Conservation (phyloP, 257 asterid species). For the Petunia axillaris region DNA sequence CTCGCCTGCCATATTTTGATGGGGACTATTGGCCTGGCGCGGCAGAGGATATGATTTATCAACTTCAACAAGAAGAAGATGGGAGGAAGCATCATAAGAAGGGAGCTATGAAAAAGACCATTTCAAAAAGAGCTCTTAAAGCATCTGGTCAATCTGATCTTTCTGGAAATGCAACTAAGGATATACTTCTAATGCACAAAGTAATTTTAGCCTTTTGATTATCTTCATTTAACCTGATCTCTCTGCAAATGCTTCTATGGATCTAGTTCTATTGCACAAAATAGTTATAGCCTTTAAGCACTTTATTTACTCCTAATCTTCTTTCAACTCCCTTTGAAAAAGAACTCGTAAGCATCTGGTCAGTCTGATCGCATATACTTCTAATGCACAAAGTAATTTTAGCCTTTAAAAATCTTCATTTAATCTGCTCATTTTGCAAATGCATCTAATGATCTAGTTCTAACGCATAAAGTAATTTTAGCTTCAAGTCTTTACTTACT, state of each 20-base stretch:
- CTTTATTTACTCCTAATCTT: constrained; percentile 65
- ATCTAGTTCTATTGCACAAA: constrained; percentile 80
- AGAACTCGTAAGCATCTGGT: constrained; percentile 96
- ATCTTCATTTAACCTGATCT: constrained; percentile 68
- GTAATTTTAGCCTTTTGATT: constrained; percentile 44
- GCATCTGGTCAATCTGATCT: constrained; percentile 98
- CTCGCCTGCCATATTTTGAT: constrained; percentile 94
- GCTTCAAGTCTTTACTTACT: constrained; percentile 37
- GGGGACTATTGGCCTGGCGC: constrained; percentile 99
- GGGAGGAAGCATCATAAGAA: constrained; percentile 81
- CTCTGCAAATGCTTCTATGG: constrained; percentile 86
- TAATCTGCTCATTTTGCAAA: constrained; percentile 88
- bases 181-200: constrained; percentile 85
- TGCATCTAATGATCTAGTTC: constrained; percentile 80
- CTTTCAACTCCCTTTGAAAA: constrained; percentile 83
- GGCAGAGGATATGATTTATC: constrained; percentile 90
- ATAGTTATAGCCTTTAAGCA: constrained; percentile 40
- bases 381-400: constrained; percentile 84
- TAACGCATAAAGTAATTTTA: constrained; percentile 78
- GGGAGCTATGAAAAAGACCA: constrained; percentile 71
- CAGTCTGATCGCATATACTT: constrained; percentile 91
- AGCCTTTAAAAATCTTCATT: constrained; percentile 9
- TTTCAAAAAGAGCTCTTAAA: constrained; percentile 88
- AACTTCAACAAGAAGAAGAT: constrained; percentile 94
- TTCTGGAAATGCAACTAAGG: constrained; percentile 91